A percentile compares a stretch with the other conserved stretches of the same genome.
These are phyloP conservation scores for Volutella citrinella DNA, from an alignment of 2,329 filamentous ascomycete genomes.

Conservation along the genomic window DNA sequence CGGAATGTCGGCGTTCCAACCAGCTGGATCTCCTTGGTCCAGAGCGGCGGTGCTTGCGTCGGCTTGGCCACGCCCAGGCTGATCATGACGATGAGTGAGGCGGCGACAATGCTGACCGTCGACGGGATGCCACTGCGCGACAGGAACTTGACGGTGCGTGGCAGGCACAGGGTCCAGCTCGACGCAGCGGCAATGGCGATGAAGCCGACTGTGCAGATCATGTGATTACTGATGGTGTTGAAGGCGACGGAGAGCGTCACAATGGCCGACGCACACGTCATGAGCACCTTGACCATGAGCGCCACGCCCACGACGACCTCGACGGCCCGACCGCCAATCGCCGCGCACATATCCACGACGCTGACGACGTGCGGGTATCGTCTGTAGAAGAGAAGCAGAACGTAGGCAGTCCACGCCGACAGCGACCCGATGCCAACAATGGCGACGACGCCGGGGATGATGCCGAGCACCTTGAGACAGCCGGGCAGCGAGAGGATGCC, in stretches of 20 bases:
- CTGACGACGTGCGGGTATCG: slow-evolving; percentile 66
- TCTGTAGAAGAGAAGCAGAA: slow-evolving; percentile 62
- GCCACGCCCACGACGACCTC: slow-evolving; percentile 45
- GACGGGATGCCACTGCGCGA: slow-evolving; percentile 25
- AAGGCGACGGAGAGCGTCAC: slow-evolving; percentile 63
- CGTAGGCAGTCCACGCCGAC: slow-evolving; percentile 55
- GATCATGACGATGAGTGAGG: slow-evolving; percentile 29
- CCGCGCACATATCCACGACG: slow-evolving; percentile 64
- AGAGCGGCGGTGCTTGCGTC: slow-evolving; percentile 18
- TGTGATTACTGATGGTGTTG: slow-evolving; percentile 61
- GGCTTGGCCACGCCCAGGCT: slow-evolving; percentile 21
- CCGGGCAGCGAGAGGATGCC: slow-evolving; percentile 63
- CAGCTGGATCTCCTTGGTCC: slow-evolving; percentile 22
- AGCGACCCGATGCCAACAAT: slow-evolving; percentile 61
- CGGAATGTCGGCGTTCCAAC: slow-evolving; percentile 23
- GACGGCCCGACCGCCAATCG: slow-evolving; percentile 35
- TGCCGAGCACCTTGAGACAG: slow-evolving; percentile 63
- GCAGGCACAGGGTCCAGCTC: slow-evolving; percentile 59
- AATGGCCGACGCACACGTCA: slow-evolving; percentile 64
- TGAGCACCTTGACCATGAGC: slow-evolving; percentile 69
- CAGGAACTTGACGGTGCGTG: slow-evolving; percentile 54
- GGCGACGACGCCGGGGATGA: slow-evolving; percentile 65
- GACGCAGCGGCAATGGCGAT: slow-evolving; percentile 59
- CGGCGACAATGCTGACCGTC: slow-evolving; percentile 23
- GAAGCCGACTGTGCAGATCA: slow-evolving; percentile 62